Evolutionary conservation across 257 asterid genomes (phyloP), one percentile per base, ranked within the genome.

Genomic region (Schizonepeta tenuifolia): DNA sequence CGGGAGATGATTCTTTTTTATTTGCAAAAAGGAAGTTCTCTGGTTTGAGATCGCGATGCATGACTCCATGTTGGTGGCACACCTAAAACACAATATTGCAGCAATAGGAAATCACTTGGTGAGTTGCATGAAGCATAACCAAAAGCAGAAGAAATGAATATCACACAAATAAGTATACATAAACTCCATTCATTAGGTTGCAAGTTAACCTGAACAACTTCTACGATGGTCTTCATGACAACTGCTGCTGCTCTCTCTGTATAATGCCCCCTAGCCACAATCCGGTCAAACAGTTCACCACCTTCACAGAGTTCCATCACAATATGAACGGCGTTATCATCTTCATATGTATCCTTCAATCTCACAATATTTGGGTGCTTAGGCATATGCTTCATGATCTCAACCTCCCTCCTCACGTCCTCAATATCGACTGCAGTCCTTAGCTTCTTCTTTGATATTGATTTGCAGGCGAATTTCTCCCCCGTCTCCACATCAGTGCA

Each of bases 21-120:
- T 85, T 86, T 36, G 86, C 83, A 59, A 84, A 86, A 24, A 88
- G 92, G 68, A 88, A 88, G 41, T 88, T 88, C 74, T 88, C 95
- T 1, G 95, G 95, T 65, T 88, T 88, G 71, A 88, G 92, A 81
- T 88, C 95, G 53, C 95, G 95, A 71, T 88, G 96, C 86, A 89
- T 89, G 79, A 89, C 96, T 63, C 96, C 96, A 43, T 89, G 88
- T 62, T 36, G 69, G 70, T 89, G 93, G 84, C 96, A 89, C 78
- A 82, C 80, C 96, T 89, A 57, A 15, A 70, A 80, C 36, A 76
- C 64, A 78, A 75, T 3, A 33, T 9, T 15, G n/a, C 40, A 65
- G 49, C 46, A 35, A 65, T 14, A 26, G 43, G 10, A 65, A 44
- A 44, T 65, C 21, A 65, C 21, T 20, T 21, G 4, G 12, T 31